Evolutionary conservation across 805 yeast species (phyloP).

Genomic region (Kuraishia piskuri): DNA sequence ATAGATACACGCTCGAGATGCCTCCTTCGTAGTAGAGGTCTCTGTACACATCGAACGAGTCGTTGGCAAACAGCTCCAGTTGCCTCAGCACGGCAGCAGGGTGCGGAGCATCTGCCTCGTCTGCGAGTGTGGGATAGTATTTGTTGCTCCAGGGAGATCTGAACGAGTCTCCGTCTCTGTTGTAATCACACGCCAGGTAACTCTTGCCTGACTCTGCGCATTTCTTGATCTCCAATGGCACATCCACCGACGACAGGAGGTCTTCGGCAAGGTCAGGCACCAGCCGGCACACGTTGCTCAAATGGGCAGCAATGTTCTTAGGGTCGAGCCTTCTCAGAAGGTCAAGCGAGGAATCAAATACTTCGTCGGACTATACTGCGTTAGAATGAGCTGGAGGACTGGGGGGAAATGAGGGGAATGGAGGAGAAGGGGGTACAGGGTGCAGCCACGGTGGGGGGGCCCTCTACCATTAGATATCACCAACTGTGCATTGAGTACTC

Average conservation of each 20-base stretch:
- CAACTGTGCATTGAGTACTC: not conserved
- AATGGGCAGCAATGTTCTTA: slow-evolving; percentile 36
- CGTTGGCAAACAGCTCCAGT: slow-evolving; percentile 76
- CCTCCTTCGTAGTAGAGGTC: slow-evolving; percentile 97
- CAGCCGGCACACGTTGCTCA: slow-evolving; percentile 39
- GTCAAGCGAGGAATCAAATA: slow-evolving; percentile 72
- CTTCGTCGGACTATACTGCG: slow-evolving; percentile 29
- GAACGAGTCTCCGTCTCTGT: slow-evolving; percentile 87
- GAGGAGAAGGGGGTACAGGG: not conserved
- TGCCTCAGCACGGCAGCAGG: slow-evolving; percentile 63
- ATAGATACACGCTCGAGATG: slow-evolving; percentile 75
- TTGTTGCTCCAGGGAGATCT: slow-evolving; percentile 87
- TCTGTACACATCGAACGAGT: slow-evolving; percentile 85
- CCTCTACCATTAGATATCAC: too few relatives aligned
- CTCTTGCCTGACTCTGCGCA: slow-evolving; percentile 53
- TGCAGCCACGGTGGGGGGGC: slow-evolving; percentile 17
- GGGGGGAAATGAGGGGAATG: not conserved
- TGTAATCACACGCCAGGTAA: slow-evolving; percentile 85
- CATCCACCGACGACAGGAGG: slow-evolving; percentile 76
- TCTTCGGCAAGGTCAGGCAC: slow-evolving; percentile 79
- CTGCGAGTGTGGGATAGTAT: slow-evolving; percentile 46
- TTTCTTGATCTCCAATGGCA: slow-evolving; percentile 53
- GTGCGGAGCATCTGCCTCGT: slow-evolving; percentile 60
- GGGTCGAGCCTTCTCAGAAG: slow-evolving; percentile 72
- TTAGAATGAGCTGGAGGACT: not conserved